Conservation (phyloP, 306 rosid species). For the Begonia peltatifolia region DNA sequence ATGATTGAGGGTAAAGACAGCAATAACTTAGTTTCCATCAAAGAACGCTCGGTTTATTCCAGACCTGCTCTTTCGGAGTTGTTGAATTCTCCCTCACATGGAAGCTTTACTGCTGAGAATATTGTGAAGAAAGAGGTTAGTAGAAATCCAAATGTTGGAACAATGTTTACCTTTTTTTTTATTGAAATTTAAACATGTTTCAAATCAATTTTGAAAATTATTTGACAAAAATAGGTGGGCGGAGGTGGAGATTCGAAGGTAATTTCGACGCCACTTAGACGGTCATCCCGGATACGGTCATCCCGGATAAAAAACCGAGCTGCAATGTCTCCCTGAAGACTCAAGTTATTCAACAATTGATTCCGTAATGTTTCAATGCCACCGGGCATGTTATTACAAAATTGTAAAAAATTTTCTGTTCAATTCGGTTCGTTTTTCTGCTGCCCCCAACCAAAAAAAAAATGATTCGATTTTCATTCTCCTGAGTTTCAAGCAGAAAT, state of each 20-base stretch:
- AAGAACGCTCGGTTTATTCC: constrained; percentile 8
- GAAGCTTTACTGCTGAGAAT: constrained; percentile 17
- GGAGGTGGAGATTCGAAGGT: constrained; percentile 14
- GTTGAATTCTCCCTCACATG: constrained; percentile 13
- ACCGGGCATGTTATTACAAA: too few species aligned
- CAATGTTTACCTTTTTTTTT: background rate
- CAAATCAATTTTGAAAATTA: background rate
- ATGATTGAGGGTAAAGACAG: constrained; percentile 13
- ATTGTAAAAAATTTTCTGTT: too few species aligned
- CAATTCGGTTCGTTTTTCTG: too few species aligned
- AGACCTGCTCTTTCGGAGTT: constrained; percentile 15
- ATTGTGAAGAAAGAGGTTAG: constrained; percentile 18
- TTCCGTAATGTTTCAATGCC: too few species aligned
- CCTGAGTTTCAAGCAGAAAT: too few species aligned
- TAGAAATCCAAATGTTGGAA: background rate
- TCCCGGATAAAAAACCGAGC: constrained; percentile 27
- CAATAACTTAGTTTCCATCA: constrained; percentile 13
- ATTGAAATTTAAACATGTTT: background rate
- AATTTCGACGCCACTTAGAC: constrained; percentile 28
- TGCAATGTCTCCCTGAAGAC: constrained; percentile 19
- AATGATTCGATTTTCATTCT: too few species aligned
- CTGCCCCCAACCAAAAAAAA: too few species aligned
- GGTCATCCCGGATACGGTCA: constrained; percentile 41
- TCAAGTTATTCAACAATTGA: too few species aligned
- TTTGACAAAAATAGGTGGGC: constrained; percentile 7